Conservation (phyloP, 2,329 filamentous ascomycete genomes). For the Akanthomyces uredinophilus region DNA sequence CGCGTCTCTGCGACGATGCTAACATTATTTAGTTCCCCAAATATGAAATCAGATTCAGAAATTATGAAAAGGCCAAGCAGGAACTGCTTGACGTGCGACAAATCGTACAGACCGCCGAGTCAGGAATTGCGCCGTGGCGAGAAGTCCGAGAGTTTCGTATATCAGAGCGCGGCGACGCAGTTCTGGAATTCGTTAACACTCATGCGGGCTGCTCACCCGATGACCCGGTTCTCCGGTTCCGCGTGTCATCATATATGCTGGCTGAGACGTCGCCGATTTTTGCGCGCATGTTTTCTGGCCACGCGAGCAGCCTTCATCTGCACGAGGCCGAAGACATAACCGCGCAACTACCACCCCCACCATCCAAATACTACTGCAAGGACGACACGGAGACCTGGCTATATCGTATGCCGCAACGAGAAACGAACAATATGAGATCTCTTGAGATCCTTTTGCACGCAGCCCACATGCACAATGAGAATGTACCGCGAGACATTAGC, state of each 20-base stretch:
- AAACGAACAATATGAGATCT: conserved; percentile 36
- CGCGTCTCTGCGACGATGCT: neutral
- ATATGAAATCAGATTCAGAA: conserved; percentile 44
- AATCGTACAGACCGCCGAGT: conserved; percentile 37
- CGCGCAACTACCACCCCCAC: conserved; percentile 30
- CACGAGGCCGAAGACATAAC: conserved; percentile 35
- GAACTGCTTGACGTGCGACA: conserved; percentile 36
- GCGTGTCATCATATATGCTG: conserved; percentile 47
- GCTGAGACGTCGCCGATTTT: conserved; percentile 49
- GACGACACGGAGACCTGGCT: conserved; percentile 42
- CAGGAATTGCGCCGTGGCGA: conserved; percentile 35
- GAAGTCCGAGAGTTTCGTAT: conserved; percentile 39
- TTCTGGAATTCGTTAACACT: conserved; percentile 48
- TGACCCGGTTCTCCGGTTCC: conserved; percentile 42
- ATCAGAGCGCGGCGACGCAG: conserved; percentile 40
- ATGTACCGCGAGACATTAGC: conserved; percentile 40
- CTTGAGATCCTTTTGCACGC: conserved; percentile 46
- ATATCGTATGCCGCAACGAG: conserved; percentile 49
- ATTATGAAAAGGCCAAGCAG: conserved; percentile 40
- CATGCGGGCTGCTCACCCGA: conserved; percentile 25
- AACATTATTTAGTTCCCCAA: conserved; percentile 30
- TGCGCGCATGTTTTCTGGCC: conserved; percentile 39
- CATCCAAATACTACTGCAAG: conserved; percentile 33
- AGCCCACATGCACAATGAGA: conserved; percentile 44
- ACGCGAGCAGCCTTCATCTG: conserved; percentile 25